These are phyloP conservation scores for Sclerotiophoma versabilis DNA, from an alignment of 2,329 filamentous ascomycete species.

Conservation along the genomic window DNA sequence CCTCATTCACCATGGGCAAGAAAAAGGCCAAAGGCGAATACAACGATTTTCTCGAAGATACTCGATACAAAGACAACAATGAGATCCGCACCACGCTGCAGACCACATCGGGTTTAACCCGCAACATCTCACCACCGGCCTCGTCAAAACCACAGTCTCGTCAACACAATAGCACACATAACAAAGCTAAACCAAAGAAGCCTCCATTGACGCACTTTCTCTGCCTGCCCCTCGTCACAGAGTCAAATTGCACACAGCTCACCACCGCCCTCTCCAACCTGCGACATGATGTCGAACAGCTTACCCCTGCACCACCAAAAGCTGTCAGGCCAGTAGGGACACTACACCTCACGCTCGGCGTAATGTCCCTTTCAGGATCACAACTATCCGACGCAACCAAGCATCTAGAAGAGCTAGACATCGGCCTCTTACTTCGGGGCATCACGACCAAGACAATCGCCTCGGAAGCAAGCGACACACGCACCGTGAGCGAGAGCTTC, in stretches of 20 bases:
- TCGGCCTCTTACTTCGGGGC: slow-evolving; percentile 38
- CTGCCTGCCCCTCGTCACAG: slow-evolving; percentile 74
- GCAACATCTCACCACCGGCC: slow-evolving; percentile 22
- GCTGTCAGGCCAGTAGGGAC: slow-evolving; percentile 81
- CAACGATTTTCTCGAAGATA: slow-evolving; percentile 47
- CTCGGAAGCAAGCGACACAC: slow-evolving; percentile 22
- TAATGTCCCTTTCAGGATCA: slow-evolving; percentile 74
- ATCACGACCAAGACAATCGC: slow-evolving; percentile 24
- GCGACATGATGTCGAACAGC: slow-evolving; percentile 50
- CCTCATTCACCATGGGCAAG: slow-evolving; percentile 36
- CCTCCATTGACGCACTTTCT: slow-evolving; percentile 74
- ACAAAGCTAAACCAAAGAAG: slow-evolving; percentile 40
- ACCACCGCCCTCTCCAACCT: slow-evolving; percentile 69
- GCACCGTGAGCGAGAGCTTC: slow-evolving; percentile 40
- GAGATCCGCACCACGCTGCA: slow-evolving; percentile 36
- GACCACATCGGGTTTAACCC: slow-evolving; percentile 6
- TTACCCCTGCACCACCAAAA: slow-evolving; percentile 66
- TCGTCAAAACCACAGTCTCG: slow-evolving; percentile 4
- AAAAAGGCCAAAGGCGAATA: slow-evolving; percentile 38
- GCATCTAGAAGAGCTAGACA: slow-evolving; percentile 54
- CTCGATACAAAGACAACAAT: slow-evolving; percentile 39
- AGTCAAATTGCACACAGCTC: slow-evolving; percentile 68
- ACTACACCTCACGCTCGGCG: slow-evolving; percentile 84
- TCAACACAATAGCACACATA: slow-evolving; percentile 17
- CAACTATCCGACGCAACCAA: slow-evolving; percentile 55